phyloP scores from a whole-genome alignment of 2,329 filamentous ascomycete genomes.

The Coniochaeta sp. region DNA sequence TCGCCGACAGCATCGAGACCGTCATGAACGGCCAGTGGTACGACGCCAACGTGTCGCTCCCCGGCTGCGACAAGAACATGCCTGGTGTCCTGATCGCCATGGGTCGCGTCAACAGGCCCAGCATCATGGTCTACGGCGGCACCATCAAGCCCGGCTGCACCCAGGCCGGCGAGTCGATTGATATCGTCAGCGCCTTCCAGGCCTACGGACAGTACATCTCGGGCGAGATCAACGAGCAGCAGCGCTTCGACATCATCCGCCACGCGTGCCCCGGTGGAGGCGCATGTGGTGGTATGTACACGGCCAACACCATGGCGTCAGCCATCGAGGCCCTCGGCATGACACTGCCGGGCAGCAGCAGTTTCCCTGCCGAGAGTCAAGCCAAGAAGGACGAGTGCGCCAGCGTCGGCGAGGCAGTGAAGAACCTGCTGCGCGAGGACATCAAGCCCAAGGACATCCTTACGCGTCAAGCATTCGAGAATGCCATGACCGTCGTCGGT shows the following conservation, averaged over 20 bases:
- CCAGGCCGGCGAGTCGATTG: conserved; percentile 65
- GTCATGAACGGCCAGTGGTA: conserved; percentile 99
- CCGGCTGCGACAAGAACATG: conserved; percentile 99
- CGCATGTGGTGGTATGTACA: conserved; percentile 83
- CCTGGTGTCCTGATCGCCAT: conserved; percentile 87
- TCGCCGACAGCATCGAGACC: conserved; percentile 96
- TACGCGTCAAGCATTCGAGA: conserved; percentile 73
- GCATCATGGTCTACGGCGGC: conserved; percentile 96
- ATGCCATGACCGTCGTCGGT: conserved; percentile 77
- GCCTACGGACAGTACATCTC: conserved; percentile 92
- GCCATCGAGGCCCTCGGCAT: conserved; percentile 68
- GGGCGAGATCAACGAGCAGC: conserved; percentile 82
- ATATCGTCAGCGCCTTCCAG: conserved; percentile 97
- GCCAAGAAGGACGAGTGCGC: conserved; percentile 68
- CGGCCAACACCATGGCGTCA: conserved; percentile 69
- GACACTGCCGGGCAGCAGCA: conserved; percentile 76
- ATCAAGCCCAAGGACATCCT: conserved; percentile 73
- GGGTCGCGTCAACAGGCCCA: conserved; percentile 88
- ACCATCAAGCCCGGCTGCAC: conserved; percentile 90
- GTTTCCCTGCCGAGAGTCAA: conserved; percentile 66
- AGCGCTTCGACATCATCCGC: conserved; percentile 90
- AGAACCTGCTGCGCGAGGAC: conserved; percentile 66
- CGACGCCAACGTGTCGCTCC: conserved; percentile 92
- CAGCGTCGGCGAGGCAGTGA: conserved; percentile 64
- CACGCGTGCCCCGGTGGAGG: conserved; percentile 81